Conservation (phyloP, 768 basidiomycete genomes). For the Multifurca ochricompacta region DNA sequence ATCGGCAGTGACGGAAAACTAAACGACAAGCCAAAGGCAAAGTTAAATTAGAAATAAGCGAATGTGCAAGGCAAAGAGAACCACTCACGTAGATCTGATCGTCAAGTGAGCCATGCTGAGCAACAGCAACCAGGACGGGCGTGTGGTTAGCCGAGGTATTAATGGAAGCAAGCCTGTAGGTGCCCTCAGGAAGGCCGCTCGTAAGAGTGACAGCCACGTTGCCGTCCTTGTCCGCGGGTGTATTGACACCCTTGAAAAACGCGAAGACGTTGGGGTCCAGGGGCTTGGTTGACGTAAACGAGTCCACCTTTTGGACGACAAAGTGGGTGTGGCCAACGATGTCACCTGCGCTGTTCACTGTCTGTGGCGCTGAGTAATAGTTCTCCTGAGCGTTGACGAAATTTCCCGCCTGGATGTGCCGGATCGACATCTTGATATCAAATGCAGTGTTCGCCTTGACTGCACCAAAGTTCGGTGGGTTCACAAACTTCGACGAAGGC, state of each 20-base stretch:
- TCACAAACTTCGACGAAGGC: conserved; percentile 41
- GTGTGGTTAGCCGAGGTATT: conserved; percentile 52
- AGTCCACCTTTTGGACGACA: conserved; percentile 40
- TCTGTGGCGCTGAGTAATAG: conserved; percentile 46
- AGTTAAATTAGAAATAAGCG: background rate
- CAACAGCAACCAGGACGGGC: conserved; percentile 48
- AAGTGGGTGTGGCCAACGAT: conserved; percentile 53
- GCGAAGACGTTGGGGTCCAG: conserved; percentile 46
- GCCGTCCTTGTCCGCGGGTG: conserved; percentile 30
- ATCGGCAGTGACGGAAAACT: background rate
- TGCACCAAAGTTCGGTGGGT: conserved; percentile 33
- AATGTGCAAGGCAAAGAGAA: background rate
- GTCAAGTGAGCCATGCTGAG: conserved; percentile 53
- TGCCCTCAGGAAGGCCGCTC: conserved; percentile 47
- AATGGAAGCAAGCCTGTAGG: conserved; percentile 54
- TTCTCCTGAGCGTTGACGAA: conserved; percentile 43
- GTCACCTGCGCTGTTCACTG: conserved; percentile 34
- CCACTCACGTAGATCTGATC: conserved; percentile 52
- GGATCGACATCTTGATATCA: conserved; percentile 34
- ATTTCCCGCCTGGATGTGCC: conserved; percentile 36
- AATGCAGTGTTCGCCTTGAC: conserved; percentile 37
- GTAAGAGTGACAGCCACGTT: conserved; percentile 43
- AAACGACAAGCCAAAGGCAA: background rate
- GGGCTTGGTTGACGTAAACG: conserved; percentile 35
- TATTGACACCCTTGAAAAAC: conserved; percentile 57